A percentile compares a stretch with the other conserved stretches of the same genome.
Conservation (phyloP, 192 early-diverging fungal species). For the Chytriomyces sp. region DNA sequence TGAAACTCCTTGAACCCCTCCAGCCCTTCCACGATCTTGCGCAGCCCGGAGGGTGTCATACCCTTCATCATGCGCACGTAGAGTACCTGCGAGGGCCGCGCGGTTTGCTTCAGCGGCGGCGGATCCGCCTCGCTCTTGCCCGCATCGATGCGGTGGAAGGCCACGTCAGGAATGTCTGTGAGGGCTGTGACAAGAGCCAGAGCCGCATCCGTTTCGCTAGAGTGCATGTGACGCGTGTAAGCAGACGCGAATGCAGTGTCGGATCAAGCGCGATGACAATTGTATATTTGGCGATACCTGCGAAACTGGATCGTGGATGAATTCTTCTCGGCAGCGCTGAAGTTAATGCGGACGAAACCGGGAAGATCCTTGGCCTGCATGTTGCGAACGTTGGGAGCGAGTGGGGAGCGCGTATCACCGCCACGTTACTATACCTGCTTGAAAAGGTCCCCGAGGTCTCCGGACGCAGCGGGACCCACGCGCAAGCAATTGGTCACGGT, state of each 20-base stretch:
- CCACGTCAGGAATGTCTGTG: conserved; percentile 1
- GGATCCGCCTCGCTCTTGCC: not conserved
- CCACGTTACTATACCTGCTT: not conserved
- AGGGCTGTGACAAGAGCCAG: conserved; percentile 7
- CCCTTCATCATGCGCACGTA: conserved; percentile 30
- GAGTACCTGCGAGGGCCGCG: conserved; percentile 13
- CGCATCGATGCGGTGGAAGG: not conserved
- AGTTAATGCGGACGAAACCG: conserved; percentile 26
- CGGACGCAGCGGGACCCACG: not conserved
- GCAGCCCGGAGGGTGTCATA: conserved; percentile 1
- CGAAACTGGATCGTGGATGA: conserved; percentile 20
- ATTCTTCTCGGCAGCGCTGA: conserved; percentile 13
- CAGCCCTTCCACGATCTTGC: conserved; percentile 11
- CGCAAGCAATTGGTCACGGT: conserved; percentile 17
- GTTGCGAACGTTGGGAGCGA: not conserved
- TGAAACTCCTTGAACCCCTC: conserved; percentile 3
- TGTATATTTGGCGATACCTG: not conserved
- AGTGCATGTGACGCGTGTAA: too few species aligned
- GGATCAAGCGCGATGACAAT: too few species aligned
- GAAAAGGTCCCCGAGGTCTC: conserved; percentile 19
- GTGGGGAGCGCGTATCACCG: not conserved
- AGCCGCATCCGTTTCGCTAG: not conserved
- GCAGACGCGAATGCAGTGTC: too few species aligned
- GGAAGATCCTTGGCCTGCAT: conserved; percentile 16
- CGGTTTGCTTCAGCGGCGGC: conserved; percentile 10